Evolutionary conservation across 2,329 filamentous ascomycete species (phyloP), one percentile per base, ranked within the genome.

Genomic region (Botrytis squamosa): DNA sequence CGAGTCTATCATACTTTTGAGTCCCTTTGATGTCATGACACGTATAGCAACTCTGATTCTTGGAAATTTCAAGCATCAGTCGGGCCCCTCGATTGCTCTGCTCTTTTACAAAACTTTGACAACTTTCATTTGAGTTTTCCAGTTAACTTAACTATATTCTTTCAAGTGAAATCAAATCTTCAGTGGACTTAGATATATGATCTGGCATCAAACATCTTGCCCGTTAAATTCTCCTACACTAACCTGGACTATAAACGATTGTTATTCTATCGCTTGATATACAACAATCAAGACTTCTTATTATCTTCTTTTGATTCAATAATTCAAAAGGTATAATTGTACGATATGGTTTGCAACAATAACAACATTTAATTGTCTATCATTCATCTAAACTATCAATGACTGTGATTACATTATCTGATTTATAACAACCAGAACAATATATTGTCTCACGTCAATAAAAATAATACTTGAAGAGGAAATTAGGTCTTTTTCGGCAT

Each of bases 161-260:
- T 3, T 29, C 16, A 29, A 57, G 5, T 33, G 0, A 29, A 57
- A 1, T 33, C 0, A 57, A 57, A 0, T 9, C 1, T 16, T 29
- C n/a, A 57, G 29, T 29, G 3, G 29, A 29, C 18, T 29, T 0
- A 33, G 18, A 9, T 29, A 14, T 7, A 29, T 29, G n/a, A 29
- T 18, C 52, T 57, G 14, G 3, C 8, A 14, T 29, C 14, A 14
- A 33, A 9, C 1, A 57, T 9, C 18, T 7, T 29, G 52, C 7
- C 3, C n/a, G 6, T 9, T 29, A 18, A 29, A 9, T 33, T 18
- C 6, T 29, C 14, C 7, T 6, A 57, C 2, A 2, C 6, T 18
- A n/a, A 33, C 1, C n/a, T 29, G 14, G 14, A 29, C 6, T 29
- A 18, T 18, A 7, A 57, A 18, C 18, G 6, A 57, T 9, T 18